Percentiles rank a stretch among this genome's conserved stretches.
phyloP scores from a whole-genome alignment of 2,329 filamentous ascomycete genomes.

The Diaporthe caulivora region DNA sequence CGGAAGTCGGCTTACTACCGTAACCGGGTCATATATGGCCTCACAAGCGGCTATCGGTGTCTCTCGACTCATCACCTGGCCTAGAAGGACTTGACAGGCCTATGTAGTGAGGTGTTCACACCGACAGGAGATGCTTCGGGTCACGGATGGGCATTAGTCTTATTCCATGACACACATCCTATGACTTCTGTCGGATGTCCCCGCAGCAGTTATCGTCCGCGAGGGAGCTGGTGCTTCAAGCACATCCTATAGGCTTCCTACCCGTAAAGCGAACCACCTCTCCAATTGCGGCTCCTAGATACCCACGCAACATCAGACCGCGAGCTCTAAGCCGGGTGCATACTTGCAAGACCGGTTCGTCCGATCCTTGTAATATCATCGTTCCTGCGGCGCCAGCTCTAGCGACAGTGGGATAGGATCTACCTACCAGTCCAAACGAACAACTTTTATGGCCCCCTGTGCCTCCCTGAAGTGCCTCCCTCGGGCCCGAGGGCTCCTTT shows the following conservation, averaged over 20 bases:
- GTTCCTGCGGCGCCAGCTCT: neutral
- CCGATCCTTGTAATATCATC: neutral
- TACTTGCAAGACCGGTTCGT: neutral
- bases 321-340: neutral
- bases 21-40: slow-evolving; percentile 8
- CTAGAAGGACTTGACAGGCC: neutral
- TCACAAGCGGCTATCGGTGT: slow-evolving; percentile 17
- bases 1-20: slow-evolving; percentile 22
- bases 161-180: neutral
- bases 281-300: neutral
- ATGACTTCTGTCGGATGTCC: slow-evolving; percentile 10
- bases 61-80: neutral
- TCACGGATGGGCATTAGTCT: neutral
- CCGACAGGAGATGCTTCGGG: neutral
- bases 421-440: neutral
- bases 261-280: neutral
- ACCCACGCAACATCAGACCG: neutral
- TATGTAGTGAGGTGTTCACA: slow-evolving; percentile 17
- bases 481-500: neutral
- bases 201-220: neutral
- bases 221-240: neutral
- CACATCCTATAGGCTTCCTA: slow-evolving; percentile 3
- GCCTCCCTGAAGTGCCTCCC: neutral
- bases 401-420: neutral
- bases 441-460: neutral